Base-by-base conservation (phyloP, 228 moss, liverwort and hornwort species). In the Sphagnum magellanicum region DNA sequence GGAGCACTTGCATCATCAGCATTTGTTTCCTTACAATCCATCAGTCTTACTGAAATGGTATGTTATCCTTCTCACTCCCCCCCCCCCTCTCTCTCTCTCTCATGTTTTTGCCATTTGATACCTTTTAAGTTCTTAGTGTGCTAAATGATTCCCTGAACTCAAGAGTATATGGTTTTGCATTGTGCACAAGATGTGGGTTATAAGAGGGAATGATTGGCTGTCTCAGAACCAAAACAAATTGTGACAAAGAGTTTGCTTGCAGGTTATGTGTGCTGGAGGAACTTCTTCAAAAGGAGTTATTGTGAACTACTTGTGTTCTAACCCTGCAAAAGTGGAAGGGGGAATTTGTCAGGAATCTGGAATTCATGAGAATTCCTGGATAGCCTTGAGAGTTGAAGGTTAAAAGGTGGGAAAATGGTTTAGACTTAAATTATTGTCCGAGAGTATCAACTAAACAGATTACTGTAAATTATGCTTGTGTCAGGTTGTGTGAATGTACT, bases 1-100 rank as follows among this genome's bases (percentile, higher is more conserved):
- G 12, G 81, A 84, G 68, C 81, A 81, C 17, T 55, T 84, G 66
- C 69, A 78, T 50, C 74, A 61, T 50, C 81, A 76, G 69, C 71
- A 81, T 13, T 67, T 84, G 64, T 84, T 84, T 64, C 84, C 84
- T 4, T 81, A 84, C 60, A 81, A 84, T 62, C 84, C 84, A 7
- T 49, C 73, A 5, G 66, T 13, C 10, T 49, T 64, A 48, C 12
- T 64, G 8, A 48, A 6, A 49, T 6, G 64, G 64, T 64, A 64
- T 15, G 49, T 11, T 8, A 4, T 64, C 12, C 13, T 64, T 13
- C 16, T 13, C 48, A 16, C 15, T 46, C 13, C 63, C 55, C 12
- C 55, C 2, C 55, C 2, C 55, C 4, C 55, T 8, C 3, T 1
- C 32, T 55, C 9, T 55, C 55, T 12, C 53, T 55, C 55, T 12